Evolutionary conservation across 768 basidiomycete species (phyloP).

Genomic region (Coprinopsis sp.): DNA sequence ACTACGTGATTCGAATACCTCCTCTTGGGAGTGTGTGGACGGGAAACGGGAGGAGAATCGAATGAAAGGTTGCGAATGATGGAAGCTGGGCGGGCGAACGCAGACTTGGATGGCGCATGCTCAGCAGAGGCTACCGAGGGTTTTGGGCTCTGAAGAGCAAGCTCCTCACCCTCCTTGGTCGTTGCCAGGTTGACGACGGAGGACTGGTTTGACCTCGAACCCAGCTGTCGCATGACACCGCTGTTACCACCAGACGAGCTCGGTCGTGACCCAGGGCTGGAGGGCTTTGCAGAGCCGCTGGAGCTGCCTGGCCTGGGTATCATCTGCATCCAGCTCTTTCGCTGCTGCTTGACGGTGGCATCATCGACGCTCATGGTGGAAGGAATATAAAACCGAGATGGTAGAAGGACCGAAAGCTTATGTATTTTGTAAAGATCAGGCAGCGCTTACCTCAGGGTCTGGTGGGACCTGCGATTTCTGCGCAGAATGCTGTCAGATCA

Average conservation of each 20-base stretch:
- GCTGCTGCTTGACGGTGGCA: conserved; percentile 22
- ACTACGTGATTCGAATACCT: conserved; percentile 30
- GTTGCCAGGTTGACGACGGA: conserved; percentile 19
- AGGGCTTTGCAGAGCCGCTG: background rate
- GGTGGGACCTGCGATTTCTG: conserved; percentile 13
- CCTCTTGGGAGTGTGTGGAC: conserved; percentile 29
- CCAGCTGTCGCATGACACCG: conserved; percentile 12
- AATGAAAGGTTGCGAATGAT: conserved; percentile 11
- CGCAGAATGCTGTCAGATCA: conserved; percentile 15
- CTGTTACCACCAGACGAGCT: conserved; percentile 16
- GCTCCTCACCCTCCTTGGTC: conserved; percentile 26
- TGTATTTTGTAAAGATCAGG: background rate
- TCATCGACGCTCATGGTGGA: conserved; percentile 20
- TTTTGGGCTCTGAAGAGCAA: conserved; percentile 12
- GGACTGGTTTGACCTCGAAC: conserved; percentile 14
- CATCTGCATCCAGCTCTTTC: conserved; percentile 33
- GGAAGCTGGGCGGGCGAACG: conserved; percentile 8
- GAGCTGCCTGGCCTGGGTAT: conserved; percentile 29
- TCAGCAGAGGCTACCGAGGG: conserved; percentile 6
- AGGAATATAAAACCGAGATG: conserved; percentile 9
- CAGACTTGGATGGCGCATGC: background rate
- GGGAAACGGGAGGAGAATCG: conserved; percentile 25
- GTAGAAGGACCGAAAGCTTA: conserved; percentile 13
- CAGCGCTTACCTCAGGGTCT: conserved; percentile 20
- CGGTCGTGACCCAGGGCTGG: conserved; percentile 12